These are phyloP conservation scores for Akebia trifoliata DNA, from an alignment of 164 flowering plant species.

Conservation along the genomic window DNA sequence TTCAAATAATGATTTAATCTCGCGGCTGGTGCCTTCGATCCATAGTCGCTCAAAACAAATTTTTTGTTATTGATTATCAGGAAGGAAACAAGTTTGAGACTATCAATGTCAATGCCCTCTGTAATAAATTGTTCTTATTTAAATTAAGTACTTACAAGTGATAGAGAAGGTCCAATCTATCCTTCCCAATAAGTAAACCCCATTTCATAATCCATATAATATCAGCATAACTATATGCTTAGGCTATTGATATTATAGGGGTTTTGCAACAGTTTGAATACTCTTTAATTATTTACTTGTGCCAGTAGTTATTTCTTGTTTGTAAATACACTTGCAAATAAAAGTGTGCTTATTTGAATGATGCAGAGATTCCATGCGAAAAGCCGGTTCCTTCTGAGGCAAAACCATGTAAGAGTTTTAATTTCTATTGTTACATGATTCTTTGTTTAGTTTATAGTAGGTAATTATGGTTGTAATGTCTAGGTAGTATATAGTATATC, in stretches of 20 bases:
- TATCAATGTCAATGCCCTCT: background rate
- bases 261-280: background rate
- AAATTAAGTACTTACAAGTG: no score
- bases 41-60: no score
- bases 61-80: background rate
- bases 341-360: slow-evolving; percentile 11
- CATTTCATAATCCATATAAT: no score
- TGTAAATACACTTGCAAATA: no score
- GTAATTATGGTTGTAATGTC: background rate
- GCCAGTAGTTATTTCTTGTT: no score
- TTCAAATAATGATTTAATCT: no score
- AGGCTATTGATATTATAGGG: no score
- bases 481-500: background rate
- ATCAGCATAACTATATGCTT: no score
- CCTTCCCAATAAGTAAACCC: no score
- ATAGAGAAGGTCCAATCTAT: no score
- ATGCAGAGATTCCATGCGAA: slow-evolving; percentile 58
- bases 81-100: background rate
- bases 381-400: slow-evolving; percentile 36
- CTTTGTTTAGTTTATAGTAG: background rate
- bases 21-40: no score
- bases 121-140: no score
- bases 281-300: background rate
- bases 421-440: background rate
- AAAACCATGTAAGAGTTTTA: slow-evolving; percentile 33